Evolutionary conservation across 2,329 filamentous ascomycete genomes (phyloP).

Genomic region (Rachicladosporium sp.): DNA sequence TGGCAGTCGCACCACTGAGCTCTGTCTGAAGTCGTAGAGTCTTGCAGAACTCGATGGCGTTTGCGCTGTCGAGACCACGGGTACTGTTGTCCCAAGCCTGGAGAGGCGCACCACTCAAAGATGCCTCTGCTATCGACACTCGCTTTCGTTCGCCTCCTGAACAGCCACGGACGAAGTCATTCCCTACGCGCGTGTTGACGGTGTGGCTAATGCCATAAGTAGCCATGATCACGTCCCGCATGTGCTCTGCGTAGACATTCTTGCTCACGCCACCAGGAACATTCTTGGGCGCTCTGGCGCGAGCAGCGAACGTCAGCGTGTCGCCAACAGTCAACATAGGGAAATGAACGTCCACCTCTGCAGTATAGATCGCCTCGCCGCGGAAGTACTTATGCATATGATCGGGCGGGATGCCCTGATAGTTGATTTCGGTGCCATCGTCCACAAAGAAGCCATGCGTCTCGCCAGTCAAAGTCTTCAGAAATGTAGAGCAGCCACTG

Average conservation of each 20-base stretch:
- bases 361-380: constrained; percentile 78
- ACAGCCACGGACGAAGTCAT: constrained; percentile 63
- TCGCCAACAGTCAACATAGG: constrained; percentile 65
- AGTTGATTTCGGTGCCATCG: constrained; percentile 62
- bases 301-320: constrained; percentile 67
- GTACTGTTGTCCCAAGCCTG: constrained; percentile 73
- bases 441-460: constrained; percentile 68
- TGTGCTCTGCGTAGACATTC: constrained; percentile 46
- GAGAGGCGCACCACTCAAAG: constrained; percentile 42
- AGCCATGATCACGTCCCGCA: constrained; percentile 62
- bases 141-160: constrained; percentile 66
- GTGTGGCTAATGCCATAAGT: constrained; percentile 65
- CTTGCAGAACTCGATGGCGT: constrained; percentile 63
- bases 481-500: constrained; percentile 67
- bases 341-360: constrained; percentile 73
- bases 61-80: constrained; percentile 61
- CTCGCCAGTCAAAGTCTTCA: constrained; percentile 75
- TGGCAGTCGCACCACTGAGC: constrained; percentile 51
- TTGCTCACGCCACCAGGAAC: constrained; percentile 47
- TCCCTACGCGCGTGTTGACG: constrained; percentile 58
- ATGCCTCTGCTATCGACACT: constrained; percentile 69
- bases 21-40: constrained; percentile 57
- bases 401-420: constrained; percentile 60
- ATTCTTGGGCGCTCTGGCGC: constrained; percentile 51
- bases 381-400: constrained; percentile 69